Evolutionary conservation across 2,329 filamentous ascomycete genomes (phyloP), one percentile per base, ranked within the genome.

Genomic region (Ascochyta rabiei): DNA sequence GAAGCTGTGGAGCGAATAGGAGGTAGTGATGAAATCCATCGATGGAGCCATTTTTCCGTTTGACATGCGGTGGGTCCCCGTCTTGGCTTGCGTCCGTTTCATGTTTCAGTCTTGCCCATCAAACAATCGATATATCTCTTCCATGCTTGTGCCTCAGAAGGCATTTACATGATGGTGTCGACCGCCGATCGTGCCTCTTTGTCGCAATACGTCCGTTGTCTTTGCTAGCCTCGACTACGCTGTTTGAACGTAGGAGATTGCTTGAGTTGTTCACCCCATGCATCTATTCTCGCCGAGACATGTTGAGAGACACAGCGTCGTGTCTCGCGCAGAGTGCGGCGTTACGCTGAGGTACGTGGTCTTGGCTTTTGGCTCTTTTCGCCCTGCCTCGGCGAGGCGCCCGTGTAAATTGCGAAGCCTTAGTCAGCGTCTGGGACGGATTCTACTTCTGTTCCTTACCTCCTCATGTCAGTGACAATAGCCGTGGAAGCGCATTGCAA

Each of bases 41-140:
- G 15, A 31, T 30, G 45, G 46, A 35, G 40, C 28, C 23, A 43
- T 41, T 37, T 45, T 35, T 45, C 34, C 52, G 41, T 41, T 48
- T 37, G 41, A 38, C 18, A 34, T 26, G 40, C 21, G 24, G 46
- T 49, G 52, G 52, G 46, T 44, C 52, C 26, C 16, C 18, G 28
- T 23, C 46, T 50, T 50, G 35, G 52, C 41, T 15, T 26, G 10
- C 37, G 46, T 46, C 38, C 39, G 41, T 54, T 46, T 37, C 28
- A 46, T 42, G 52, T 55, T 55, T 55, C 52, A 50, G 30, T 33
- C 35, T 34, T 34, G 52, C 28, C 26, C 52, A 55, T 55, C 52
- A 50, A 55, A 55, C 52, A 55, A 46, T 55, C 52, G 19, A 49
- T 55, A 47, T 15, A 38, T 3, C 24, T 46, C 31, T 24, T 43